A percentile compares a stretch with the other conserved stretches of the same genome.
phyloP scores from a whole-genome alignment of 31 red algal genomes.

The Porphyra umbilicalis region DNA sequence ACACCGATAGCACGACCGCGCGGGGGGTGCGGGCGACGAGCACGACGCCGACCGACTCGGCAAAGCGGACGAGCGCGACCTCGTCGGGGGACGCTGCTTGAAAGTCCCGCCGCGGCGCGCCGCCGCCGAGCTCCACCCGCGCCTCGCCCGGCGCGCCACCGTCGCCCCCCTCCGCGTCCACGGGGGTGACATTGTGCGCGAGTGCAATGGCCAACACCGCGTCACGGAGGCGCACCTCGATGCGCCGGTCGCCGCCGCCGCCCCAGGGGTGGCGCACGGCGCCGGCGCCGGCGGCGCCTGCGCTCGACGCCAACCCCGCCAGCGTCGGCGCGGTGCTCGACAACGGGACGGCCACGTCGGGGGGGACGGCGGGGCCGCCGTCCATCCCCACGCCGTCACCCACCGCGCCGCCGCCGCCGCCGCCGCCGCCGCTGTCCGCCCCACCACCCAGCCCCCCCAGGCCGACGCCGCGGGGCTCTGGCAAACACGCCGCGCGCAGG shows the following conservation, averaged over 20 bases:
- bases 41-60: constrained; percentile 66
- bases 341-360: no score
- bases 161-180: constrained; percentile 20
- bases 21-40: constrained; percentile 61
- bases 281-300: not conserved
- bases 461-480: constrained; percentile 13
- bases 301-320: not conserved
- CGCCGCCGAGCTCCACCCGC: not conserved
- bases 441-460: not conserved
- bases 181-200: constrained; percentile 93
- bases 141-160: constrained; percentile 3
- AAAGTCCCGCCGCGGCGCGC: not conserved
- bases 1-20: constrained; percentile 37
- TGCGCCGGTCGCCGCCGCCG: constrained; percentile 4
- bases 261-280: not conserved
- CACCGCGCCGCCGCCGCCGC: no score
- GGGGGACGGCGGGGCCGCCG: no score
- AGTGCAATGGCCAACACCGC: constrained; percentile 80
- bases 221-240: constrained; percentile 62
- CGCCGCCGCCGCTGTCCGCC: not conserved
- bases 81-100: constrained; percentile 96
- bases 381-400: not conserved
- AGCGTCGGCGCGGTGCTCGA: no score
- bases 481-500: constrained; percentile 43
- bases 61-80: constrained; percentile 85